phyloP scores from a whole-genome alignment of 768 basidiomycete species.

The Amanita pseudoporphyria region DNA sequence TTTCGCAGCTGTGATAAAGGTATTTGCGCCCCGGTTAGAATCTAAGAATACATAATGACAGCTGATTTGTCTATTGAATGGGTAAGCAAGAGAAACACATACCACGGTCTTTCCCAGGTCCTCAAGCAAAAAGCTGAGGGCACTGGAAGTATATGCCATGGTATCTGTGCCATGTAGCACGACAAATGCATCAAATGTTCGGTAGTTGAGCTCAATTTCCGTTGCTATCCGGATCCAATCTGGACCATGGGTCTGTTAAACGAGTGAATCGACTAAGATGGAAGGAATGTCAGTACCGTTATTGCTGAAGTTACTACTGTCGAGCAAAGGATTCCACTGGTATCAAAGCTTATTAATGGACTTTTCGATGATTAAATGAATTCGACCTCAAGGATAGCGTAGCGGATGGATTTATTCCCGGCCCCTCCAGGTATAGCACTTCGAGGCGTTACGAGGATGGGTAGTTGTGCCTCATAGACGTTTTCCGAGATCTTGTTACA shows the following conservation, averaged over 20 bases:
- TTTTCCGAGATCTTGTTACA: conserved; percentile 46
- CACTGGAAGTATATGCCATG: conserved; percentile 84
- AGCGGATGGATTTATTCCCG: conserved; percentile 66
- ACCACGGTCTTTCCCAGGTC: conserved; percentile 90
- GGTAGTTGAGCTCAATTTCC: conserved; percentile 89
- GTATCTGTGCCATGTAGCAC: conserved; percentile 89
- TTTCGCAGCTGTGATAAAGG: conserved; percentile 87
- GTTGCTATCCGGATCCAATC: conserved; percentile 89
- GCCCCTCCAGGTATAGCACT: conserved; percentile 50
- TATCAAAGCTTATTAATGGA: conserved; percentile 6
- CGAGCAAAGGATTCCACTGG: conserved; percentile 81
- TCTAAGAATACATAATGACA: conserved; percentile 39
- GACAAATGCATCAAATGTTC: conserved; percentile 81
- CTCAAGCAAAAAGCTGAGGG: conserved; percentile 84
- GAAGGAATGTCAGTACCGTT: conserved; percentile 39
- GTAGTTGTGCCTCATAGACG: conserved; percentile 65
- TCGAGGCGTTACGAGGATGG: conserved; percentile 73
- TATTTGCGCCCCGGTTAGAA: conserved; percentile 90
- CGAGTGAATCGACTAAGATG: neutral
- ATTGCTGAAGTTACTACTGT: conserved; percentile 85
- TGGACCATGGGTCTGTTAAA: conserved; percentile 16
- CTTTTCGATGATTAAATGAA: conserved; percentile 7
- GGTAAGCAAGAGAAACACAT: conserved; percentile 9
- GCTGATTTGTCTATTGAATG: neutral
- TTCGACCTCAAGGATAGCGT: conserved; percentile 72